Evolutionary conservation across 2,329 filamentous ascomycete species (phyloP), one percentile per base, ranked within the genome.

Genomic region (Didymosphaeria variabile): DNA sequence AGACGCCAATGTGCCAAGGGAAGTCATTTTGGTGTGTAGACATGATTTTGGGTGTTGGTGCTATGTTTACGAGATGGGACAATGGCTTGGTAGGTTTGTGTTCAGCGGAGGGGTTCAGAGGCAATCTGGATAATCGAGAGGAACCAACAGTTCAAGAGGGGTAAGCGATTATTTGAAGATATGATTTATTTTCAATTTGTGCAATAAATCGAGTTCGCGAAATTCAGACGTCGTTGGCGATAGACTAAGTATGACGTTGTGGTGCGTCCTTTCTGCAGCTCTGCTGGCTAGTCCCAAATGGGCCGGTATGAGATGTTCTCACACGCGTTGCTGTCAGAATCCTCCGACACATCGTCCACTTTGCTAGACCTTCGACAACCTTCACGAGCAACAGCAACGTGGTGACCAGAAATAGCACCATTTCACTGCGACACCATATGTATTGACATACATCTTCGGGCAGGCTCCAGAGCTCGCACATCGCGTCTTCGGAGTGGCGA

Each of bases 1-100:
- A 91, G 61, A 92, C 82, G 52, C 89, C 89, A 34, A 89, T 77
- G 58, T 90, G 83, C 91, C 91, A 93, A 13, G 91, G 91, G 23
- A 89, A 87, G 0, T 64, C 38, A 40, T 40, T 15, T 4, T 40
- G 54, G 42, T 66, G 62, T 36, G 52, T 10, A 5, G 46, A 26
- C 55, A 58, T 58, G 12, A 21, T 50, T 10, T 3, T 7, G 36
- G 15, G 19, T 46, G 6, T 19, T 38, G 45, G 44, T 40, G 13
- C 15, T 40, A 17, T 6, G 13, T 6, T 40, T 47, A 12, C 29
- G 12, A 21, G 23, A n/a, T 17, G 5, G n/a, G 17, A 40, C 1
- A 5, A 15, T 38, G 36, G 36, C 36, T 2, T n/a, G 17, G 38
- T 5, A 5, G 17, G 15, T 2, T 40, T 40, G 15, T 5, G n/a